Conservation (phyloP, 495 filamentous ascomycete genomes). For the Penicillium herquei region DNA sequence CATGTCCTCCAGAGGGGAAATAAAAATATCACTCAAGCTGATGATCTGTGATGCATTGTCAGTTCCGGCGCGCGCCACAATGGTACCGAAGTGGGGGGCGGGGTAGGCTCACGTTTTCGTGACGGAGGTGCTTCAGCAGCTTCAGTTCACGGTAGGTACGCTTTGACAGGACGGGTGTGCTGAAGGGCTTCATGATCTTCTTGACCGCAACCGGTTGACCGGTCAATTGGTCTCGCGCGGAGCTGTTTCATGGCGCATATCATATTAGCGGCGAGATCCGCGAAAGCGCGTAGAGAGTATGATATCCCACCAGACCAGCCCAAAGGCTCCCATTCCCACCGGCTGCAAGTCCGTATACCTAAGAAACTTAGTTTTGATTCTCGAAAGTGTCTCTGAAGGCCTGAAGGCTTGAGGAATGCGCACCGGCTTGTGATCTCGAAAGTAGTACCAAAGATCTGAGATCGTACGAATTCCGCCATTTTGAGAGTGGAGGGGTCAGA, state of each 20-base stretch:
- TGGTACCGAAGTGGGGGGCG: neutral
- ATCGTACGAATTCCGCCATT: constrained; percentile 98
- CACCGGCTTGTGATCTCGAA: constrained; percentile 99
- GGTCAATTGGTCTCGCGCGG: constrained; percentile 95
- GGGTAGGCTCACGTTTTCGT: constrained; percentile 76
- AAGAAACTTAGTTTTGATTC: constrained; percentile 16
- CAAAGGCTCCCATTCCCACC: constrained; percentile 98
- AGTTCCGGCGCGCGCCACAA: neutral
- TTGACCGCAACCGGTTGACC: constrained; percentile 94
- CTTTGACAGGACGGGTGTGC: constrained; percentile 95
- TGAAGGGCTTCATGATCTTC: constrained; percentile 99
- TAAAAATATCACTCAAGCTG: constrained; percentile 98
- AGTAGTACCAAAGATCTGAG: constrained; percentile 98
- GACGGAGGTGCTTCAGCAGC: constrained; percentile 90
- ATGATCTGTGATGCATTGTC: constrained; percentile 68
- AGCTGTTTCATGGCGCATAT: constrained; percentile 51
- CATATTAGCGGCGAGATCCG: constrained; percentile 22
- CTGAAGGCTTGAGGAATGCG: constrained; percentile 19
- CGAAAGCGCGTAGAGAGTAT: constrained; percentile 1
- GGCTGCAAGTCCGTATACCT: constrained; percentile 98
- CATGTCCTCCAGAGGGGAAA: constrained; percentile 98
- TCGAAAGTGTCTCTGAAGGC: neutral
- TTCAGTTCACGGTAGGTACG: constrained; percentile 97
- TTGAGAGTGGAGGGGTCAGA: constrained; percentile 11
- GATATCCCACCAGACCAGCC: constrained; percentile 82